Percentiles rank a stretch among this genome's conserved stretches.
Evolutionary conservation across 2,329 filamentous ascomycete genomes (phyloP).

Genomic region (Penicillium occitanis): DNA sequence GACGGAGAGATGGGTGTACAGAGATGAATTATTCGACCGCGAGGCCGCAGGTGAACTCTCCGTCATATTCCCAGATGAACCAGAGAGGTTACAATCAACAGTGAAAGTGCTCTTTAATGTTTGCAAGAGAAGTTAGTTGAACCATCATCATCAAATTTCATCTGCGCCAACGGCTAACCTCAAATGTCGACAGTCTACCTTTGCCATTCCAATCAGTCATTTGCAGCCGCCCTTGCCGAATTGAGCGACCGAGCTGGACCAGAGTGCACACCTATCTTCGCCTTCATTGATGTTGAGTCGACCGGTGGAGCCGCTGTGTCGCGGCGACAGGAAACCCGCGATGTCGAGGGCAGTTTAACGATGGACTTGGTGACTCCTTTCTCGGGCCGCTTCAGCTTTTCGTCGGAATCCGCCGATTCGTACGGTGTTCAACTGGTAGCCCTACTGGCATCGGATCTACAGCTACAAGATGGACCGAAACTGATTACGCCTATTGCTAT

Average conservation of each 20-base stretch:
- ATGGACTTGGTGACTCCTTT: constrained; percentile 35
- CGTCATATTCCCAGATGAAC: constrained; percentile 38
- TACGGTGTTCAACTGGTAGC: constrained; percentile 51
- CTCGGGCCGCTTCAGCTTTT: constrained; percentile 44
- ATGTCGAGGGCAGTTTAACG: constrained; percentile 30
- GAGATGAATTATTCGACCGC: constrained; percentile 20
- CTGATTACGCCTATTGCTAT: constrained; percentile 53
- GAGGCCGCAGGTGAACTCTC: neutral
- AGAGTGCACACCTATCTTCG: constrained; percentile 55
- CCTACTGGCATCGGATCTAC: constrained; percentile 51
- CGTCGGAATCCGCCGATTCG: constrained; percentile 46
- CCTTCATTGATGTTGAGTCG: constrained; percentile 55
- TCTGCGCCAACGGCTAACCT: neutral
- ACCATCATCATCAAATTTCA: neutral
- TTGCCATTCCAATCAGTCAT: constrained; percentile 54
- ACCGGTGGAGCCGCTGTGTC: constrained; percentile 39
- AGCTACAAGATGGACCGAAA: constrained; percentile 51
- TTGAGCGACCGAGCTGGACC: constrained; percentile 48
- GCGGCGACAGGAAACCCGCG: constrained; percentile 33
- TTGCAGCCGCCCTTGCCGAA: constrained; percentile 54
- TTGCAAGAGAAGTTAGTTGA: constrained; percentile 54
- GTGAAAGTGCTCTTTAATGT: constrained; percentile 51
- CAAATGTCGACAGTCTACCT: constrained; percentile 49
- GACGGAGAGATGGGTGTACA: constrained; percentile 46
- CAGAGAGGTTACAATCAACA: constrained; percentile 49